These are phyloP conservation scores for Ramaria rubella DNA, from an alignment of 768 basidiomycete species.

Conservation along the genomic window DNA sequence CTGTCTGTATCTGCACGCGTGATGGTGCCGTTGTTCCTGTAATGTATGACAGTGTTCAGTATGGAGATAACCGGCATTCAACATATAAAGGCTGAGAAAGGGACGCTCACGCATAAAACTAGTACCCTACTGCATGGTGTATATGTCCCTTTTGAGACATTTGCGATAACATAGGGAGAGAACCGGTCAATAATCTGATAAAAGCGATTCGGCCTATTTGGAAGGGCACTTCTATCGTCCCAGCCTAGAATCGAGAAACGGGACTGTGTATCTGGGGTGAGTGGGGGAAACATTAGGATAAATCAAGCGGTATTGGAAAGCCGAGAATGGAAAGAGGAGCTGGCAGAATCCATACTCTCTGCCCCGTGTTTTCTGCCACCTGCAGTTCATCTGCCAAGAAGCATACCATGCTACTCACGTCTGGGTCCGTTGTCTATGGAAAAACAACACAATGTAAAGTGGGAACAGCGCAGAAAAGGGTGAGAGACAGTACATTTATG, in stretches of 20 bases:
- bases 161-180: conserved; percentile 19
- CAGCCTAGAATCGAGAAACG: background rate
- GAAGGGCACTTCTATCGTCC: conserved; percentile 59
- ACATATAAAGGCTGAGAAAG: too few relatives aligned
- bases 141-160: conserved; percentile 23
- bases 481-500: conserved; percentile 1
- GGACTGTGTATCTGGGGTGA: background rate
- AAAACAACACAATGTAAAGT: too few relatives aligned
- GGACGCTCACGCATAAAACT: conserved; percentile 15
- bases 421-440: conserved; percentile 45
- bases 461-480: background rate
- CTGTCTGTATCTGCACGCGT: conserved; percentile 7
- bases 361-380: conserved; percentile 71
- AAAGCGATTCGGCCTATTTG: conserved; percentile 66
- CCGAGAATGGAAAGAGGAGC: conserved; percentile 39
- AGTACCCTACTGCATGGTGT: conserved; percentile 19
- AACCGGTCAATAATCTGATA: conserved; percentile 26
- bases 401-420: conserved; percentile 68
- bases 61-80: background rate
- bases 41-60: background rate
- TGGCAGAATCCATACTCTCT: conserved; percentile 48
- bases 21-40: conserved; percentile 7
- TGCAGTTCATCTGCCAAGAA: conserved; percentile 77
- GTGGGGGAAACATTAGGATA: too few relatives aligned
- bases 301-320: too few relatives aligned